Percentiles rank a stretch among this genome's conserved stretches.
Evolutionary conservation across 768 basidiomycete genomes (phyloP).

Genomic region (Suillus luteus): DNA sequence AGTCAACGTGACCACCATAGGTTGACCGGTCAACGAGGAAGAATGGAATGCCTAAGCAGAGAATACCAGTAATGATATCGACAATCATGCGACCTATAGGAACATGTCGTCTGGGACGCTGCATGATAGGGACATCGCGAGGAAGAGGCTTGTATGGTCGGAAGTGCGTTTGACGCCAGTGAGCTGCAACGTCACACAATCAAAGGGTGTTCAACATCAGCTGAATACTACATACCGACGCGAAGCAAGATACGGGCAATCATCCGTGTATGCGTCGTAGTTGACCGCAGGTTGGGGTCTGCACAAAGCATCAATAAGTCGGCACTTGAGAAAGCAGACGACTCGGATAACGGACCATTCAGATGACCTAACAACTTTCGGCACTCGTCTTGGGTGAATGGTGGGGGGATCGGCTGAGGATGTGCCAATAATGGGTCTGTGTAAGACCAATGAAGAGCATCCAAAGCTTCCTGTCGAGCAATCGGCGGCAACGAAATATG

Average conservation of each 20-base stretch:
- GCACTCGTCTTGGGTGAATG: conserved; percentile 78
- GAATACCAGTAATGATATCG: conserved; percentile 59
- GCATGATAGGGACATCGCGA: conserved; percentile 43
- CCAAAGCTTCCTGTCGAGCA: conserved; percentile 68
- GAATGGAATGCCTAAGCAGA: conserved; percentile 82
- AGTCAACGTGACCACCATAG: conserved; percentile 52
- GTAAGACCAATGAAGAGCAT: conserved; percentile 79
- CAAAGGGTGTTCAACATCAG: conserved; percentile 1
- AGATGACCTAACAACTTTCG: conserved; percentile 70
- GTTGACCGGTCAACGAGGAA: conserved; percentile 60
- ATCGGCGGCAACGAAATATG: conserved; percentile 59
- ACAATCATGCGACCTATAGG: conserved; percentile 51
- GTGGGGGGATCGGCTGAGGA: conserved; percentile 55
- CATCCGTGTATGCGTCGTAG: conserved; percentile 57
- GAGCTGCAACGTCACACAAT: conserved; percentile 34
- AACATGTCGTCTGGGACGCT: conserved; percentile 26
- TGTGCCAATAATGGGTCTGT: conserved; percentile 75
- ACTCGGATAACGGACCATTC: conserved; percentile 30
- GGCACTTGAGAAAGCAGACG: not conserved
- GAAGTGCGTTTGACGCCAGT: conserved; percentile 74
- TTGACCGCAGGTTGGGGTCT: conserved; percentile 27
- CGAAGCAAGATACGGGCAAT: conserved; percentile 70
- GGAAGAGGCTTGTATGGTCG: conserved; percentile 70
- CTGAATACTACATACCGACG: conserved; percentile 50
- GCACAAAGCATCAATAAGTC: conserved; percentile 5